Percentiles rank a stretch among this genome's conserved stretches.
Evolutionary conservation across 2,329 filamentous ascomycete genomes (phyloP).

Genomic region (Trichophyton mentagrophytes): DNA sequence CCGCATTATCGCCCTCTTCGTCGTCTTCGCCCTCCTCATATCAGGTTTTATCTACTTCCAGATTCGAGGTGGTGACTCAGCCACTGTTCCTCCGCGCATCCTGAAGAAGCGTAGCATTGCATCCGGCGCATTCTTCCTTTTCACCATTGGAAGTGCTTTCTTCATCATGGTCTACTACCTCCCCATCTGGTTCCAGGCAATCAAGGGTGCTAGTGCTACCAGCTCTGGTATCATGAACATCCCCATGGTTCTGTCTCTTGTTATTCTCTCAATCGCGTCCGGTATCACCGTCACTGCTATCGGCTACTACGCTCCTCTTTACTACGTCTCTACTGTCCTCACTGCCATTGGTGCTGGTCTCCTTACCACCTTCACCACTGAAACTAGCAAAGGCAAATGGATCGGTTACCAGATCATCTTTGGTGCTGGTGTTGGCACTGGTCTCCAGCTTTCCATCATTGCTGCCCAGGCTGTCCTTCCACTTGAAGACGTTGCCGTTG

Average conservation of each 20-base stretch:
- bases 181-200: conserved; percentile 33
- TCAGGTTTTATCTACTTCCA: conserved; percentile 31
- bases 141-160: conserved; percentile 8
- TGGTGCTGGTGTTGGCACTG: conserved; percentile 17
- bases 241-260: conserved; percentile 27
- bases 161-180: conserved; percentile 16
- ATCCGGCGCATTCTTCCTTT: conserved; percentile 6
- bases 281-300: conserved; percentile 8
- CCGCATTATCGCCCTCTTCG: not conserved
- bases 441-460: conserved; percentile 15
- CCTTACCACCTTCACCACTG: conserved; percentile 19
- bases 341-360: conserved; percentile 20
- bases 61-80: conserved; percentile 16
- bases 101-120: conserved; percentile 11
- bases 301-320: conserved; percentile 18
- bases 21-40: conserved; percentile 24
- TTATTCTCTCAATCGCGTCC: conserved; percentile 15
- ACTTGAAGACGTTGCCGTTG: conserved; percentile 14
- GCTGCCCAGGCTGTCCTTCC: conserved; percentile 16
- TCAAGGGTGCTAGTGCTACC: conserved; percentile 29
- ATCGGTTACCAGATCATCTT: conserved; percentile 20
- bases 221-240: conserved; percentile 23
- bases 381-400: conserved; percentile 16
- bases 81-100: conserved; percentile 22
- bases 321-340: conserved; percentile 15